Conservation (phyloP, 441 rosid species). For the Bocquillonia castaneifolia region DNA sequence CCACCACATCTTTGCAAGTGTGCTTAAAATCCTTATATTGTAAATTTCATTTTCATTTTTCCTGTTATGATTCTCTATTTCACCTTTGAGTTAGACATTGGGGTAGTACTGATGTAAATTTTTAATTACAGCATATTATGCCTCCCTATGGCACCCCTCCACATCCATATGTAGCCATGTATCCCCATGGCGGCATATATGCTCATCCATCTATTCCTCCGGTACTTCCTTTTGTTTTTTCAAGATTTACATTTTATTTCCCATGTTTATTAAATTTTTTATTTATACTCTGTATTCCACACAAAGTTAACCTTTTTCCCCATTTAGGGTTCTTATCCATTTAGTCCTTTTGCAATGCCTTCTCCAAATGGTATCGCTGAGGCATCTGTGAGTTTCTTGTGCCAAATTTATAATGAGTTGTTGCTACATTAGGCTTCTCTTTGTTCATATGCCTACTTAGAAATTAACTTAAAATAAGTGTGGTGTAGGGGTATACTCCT, state of each 20-base stretch:
- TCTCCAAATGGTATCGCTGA: slow-evolving; percentile 85
- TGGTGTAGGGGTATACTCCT: slow-evolving; percentile 68
- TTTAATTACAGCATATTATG: slow-evolving; percentile 71
- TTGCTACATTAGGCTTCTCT: slow-evolving; percentile 1
- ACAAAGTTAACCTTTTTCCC: slow-evolving; percentile 18
- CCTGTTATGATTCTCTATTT: neutral
- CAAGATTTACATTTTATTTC: slow-evolving; percentile 12
- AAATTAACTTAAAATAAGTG: slow-evolving; percentile 22
- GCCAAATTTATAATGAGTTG: slow-evolving; percentile 15
- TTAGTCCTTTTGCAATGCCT: slow-evolving; percentile 89
- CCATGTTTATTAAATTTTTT: slow-evolving; percentile 7
- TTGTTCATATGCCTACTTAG: slow-evolving; percentile 1
- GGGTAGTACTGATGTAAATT: slow-evolving; percentile 12
- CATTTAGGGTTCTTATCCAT: slow-evolving; percentile 85
- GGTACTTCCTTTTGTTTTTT: slow-evolving; percentile 40
- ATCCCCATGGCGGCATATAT: slow-evolving; percentile 92
- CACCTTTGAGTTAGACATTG: neutral
- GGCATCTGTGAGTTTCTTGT: slow-evolving; percentile 56
- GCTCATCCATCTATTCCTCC: slow-evolving; percentile 87
- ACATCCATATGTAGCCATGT: slow-evolving; percentile 91
- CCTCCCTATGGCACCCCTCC: slow-evolving; percentile 94
- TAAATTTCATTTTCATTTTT: neutral
- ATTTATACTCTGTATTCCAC: slow-evolving; percentile 5
- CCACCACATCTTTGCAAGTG: neutral
- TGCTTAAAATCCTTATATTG: neutral